Percentiles rank a stretch among this genome's conserved stretches.
Evolutionary conservation across 176 grass and related monocot species (phyloP).

Genomic region (Carex parvula): DNA sequence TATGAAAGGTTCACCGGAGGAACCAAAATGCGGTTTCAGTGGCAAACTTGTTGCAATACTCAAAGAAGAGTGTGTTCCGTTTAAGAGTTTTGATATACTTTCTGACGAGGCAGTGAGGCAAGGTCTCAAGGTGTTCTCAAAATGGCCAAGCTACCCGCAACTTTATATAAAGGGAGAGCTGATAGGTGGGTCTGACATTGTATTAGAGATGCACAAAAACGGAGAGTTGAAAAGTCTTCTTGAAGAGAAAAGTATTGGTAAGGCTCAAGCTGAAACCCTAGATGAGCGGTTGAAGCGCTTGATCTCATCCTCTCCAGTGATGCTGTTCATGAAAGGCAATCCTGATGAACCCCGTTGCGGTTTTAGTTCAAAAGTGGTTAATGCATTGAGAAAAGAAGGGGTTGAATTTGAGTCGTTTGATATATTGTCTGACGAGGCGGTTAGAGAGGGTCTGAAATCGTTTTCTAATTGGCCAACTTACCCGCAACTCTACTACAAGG

Average conservation of each 20-base stretch:
- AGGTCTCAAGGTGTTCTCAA: constrained; percentile 74
- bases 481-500: constrained; percentile 94
- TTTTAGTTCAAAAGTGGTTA: constrained; percentile 89
- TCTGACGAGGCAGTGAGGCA: constrained; percentile 75
- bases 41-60: constrained; percentile 82
- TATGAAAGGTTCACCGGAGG: constrained; percentile 79
- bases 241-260: constrained; percentile 52
- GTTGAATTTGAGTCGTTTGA: constrained; percentile 78
- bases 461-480: constrained; percentile 96
- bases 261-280: constrained; percentile 30
- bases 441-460: constrained; percentile 82
- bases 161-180: constrained; percentile 88
- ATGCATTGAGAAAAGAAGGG: constrained; percentile 62
- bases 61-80: constrained; percentile 77
- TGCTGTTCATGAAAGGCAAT: constrained; percentile 96
- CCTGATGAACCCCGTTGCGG: constrained; percentile 76
- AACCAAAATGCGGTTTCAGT: constrained; percentile 97
- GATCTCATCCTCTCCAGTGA: constrained; percentile 51
- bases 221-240: constrained; percentile 82
- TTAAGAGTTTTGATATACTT: constrained; percentile 87
- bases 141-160: constrained; percentile 97
- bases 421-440: constrained; percentile 74
- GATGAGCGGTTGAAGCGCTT: constrained; percentile 55
- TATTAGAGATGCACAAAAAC: constrained; percentile 91
- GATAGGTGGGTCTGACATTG: constrained; percentile 86